Evolutionary conservation across 176 grass and related monocot genomes (phyloP), one percentile per base, ranked within the genome.

Genomic region (Oryza brachyantha): DNA sequence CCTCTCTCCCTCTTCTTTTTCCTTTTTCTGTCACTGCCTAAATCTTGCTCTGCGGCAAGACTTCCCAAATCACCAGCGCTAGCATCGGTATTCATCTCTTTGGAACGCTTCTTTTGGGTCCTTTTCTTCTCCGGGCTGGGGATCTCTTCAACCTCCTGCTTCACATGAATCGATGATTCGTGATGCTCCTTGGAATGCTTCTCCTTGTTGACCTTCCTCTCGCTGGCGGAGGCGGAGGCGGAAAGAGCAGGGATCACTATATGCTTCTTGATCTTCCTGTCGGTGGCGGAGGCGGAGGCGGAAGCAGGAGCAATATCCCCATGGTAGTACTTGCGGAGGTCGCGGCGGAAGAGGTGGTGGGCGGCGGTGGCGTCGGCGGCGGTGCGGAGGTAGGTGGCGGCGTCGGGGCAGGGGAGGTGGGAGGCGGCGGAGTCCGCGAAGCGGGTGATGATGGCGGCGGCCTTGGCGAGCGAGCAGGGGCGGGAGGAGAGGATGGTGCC

Each of bases 401-500:
- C 22, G 32, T 88, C 81, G 61, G 86, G 66, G 37, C 68, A 37
- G 38, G 69, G 31, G 46, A 84, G 36, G 74, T 39, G 13, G 35
- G 68, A 40, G 52, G 61, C 12, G 9, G 50, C 11, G 2, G 8
- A 48, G 0, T 45, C 2, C 2, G 14, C 1, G 61, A 77, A 83
- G 7, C 0, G 0, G 0, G 0, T 0, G 41, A 88, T 52, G 46
- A 36, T 0, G 19, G 2, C 1, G 21, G 0, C 8, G 63, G 76
- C 81, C 32, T 43, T 61, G 17, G 0, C 0, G 3, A 64, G 14
- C 26, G 81, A 8, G 64, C 62, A 84, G 19, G 64, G 25, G 41
- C 55, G 8, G 40, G 81, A 75, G 86, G 81, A 70, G 70, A 75
- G 6, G 64, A 84, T 1, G 86, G 13, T 2, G 64, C 86, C 86